A percentile compares a stretch with the other conserved stretches of the same genome.
Conservation (phyloP, 1,284 basidiomycete species). For the Cutaneotrichosporon sp. region DNA sequence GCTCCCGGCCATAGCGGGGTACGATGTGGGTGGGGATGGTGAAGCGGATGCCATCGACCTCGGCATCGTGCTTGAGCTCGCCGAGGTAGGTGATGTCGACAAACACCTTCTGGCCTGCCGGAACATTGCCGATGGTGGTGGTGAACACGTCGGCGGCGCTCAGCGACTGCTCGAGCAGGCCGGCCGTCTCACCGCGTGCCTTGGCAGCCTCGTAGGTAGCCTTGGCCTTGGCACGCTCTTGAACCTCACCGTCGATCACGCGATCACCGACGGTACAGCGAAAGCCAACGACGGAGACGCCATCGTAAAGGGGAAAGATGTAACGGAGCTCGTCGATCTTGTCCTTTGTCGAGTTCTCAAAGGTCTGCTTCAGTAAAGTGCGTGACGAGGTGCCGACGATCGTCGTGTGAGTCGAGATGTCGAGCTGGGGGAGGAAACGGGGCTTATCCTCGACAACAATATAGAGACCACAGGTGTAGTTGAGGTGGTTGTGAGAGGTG, state of each 20-base stretch:
- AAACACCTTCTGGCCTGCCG: conserved; percentile 9
- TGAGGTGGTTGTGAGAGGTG: not conserved
- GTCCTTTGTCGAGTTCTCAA: conserved; percentile 52
- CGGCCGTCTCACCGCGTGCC: conserved; percentile 54
- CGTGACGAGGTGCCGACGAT: conserved; percentile 55
- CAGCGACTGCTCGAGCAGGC: conserved; percentile 45
- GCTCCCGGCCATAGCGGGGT: conserved; percentile 24
- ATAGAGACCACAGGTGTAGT: conserved; percentile 11
- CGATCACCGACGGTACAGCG: conserved; percentile 55
- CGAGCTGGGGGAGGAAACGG: conserved; percentile 13
- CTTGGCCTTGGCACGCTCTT: conserved; percentile 58
- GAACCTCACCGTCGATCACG: conserved; percentile 57
- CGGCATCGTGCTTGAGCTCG: conserved; percentile 29
- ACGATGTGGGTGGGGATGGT: conserved; percentile 27
- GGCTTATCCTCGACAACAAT: not conserved
- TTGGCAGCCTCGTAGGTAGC: conserved; percentile 56
- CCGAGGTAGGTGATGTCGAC: conserved; percentile 27
- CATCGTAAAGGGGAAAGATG: conserved; percentile 62
- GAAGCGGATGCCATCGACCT: conserved; percentile 29
- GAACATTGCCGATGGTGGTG: conserved; percentile 24
- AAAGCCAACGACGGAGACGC: conserved; percentile 59
- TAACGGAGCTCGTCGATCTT: conserved; percentile 58
- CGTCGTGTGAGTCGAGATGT: conserved; percentile 11
- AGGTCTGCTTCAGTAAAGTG: conserved; percentile 59
- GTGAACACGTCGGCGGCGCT: conserved; percentile 24